These are phyloP conservation scores for Lentinus tigrinus DNA, from an alignment of 768 basidiomycete species.

Conservation along the genomic window DNA sequence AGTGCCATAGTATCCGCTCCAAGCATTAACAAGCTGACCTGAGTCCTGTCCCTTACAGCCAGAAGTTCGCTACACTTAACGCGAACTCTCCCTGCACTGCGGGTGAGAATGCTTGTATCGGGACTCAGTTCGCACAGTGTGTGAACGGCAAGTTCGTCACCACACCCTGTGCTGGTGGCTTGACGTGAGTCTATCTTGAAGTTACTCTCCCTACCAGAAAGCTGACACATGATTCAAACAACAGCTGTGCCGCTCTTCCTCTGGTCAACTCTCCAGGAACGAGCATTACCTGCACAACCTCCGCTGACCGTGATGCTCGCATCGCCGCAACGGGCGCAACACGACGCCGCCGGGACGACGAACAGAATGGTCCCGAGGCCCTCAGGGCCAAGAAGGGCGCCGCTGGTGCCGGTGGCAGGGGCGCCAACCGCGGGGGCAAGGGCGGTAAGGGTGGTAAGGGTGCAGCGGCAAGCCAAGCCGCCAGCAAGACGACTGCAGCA, in stretches of 20 bases:
- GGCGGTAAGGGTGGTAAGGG: background rate
- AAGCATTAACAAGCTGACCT: background rate
- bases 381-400: background rate
- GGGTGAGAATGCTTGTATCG: slow-evolving; percentile 47
- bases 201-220: background rate
- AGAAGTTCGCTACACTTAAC: slow-evolving; percentile 46
- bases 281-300: slow-evolving; percentile 48
- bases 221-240: background rate
- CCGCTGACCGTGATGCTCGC: slow-evolving; percentile 44
- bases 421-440: too few species aligned
- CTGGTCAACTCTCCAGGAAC: slow-evolving; percentile 48
- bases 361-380: too few species aligned
- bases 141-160: slow-evolving; percentile 39
- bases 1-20: background rate
- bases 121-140: slow-evolving; percentile 53
- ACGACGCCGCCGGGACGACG: background rate
- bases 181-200: slow-evolving; percentile 3
- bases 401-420: slow-evolving; percentile 12
- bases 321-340: slow-evolving; percentile 37
- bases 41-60: slow-evolving; percentile 12
- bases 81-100: slow-evolving; percentile 43
- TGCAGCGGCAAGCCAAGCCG: background rate
- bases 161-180: slow-evolving; percentile 18
- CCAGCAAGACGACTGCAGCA: slow-evolving; percentile 9
- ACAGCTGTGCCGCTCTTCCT: slow-evolving; percentile 43